phyloP scores from a whole-genome alignment of 1,284 basidiomycete genomes.

The Leccinum subfulvum region DNA sequence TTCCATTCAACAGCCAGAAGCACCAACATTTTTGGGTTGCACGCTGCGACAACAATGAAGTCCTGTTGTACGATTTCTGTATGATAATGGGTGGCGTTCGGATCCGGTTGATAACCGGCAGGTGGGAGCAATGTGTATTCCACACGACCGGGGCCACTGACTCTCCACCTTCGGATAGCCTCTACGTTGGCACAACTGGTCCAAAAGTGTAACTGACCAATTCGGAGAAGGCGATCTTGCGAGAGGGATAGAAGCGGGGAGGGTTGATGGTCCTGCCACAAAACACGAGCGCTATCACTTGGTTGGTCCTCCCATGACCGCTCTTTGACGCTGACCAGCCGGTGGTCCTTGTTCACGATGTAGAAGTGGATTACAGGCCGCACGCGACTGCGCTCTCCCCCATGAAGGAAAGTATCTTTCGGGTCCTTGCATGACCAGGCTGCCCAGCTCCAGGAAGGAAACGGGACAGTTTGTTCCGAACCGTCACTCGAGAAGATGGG shows the following conservation, averaged over 20 bases:
- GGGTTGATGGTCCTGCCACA: neutral
- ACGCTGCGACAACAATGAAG: conserved; percentile 19
- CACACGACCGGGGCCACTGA: neutral
- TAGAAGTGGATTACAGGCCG: conserved; percentile 11
- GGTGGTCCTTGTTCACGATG: conserved; percentile 9
- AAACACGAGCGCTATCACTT: neutral
- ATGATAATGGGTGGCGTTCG: neutral
- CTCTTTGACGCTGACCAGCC: conserved; percentile 11
- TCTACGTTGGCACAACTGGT: conserved; percentile 13
- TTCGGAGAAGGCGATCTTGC: neutral
- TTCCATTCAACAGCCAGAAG: conserved; percentile 22
- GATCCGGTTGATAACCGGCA: neutral
- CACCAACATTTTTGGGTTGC: neutral
- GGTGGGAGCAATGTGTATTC: neutral
- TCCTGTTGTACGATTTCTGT: conserved; percentile 17
- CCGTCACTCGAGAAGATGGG: conserved; percentile 13
- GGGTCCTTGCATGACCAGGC: conserved; percentile 14
- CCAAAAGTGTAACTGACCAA: conserved; percentile 20
- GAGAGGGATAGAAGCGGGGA: neutral
- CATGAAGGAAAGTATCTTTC: neutral
- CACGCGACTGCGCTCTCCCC: neutral
- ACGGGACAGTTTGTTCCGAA: conserved; percentile 1
- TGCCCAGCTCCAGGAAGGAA: conserved; percentile 7
- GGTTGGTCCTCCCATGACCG: neutral
- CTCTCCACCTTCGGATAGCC: neutral